Conservation (phyloP, 345 rosid genomes). For the Citrus sp. region DNA sequence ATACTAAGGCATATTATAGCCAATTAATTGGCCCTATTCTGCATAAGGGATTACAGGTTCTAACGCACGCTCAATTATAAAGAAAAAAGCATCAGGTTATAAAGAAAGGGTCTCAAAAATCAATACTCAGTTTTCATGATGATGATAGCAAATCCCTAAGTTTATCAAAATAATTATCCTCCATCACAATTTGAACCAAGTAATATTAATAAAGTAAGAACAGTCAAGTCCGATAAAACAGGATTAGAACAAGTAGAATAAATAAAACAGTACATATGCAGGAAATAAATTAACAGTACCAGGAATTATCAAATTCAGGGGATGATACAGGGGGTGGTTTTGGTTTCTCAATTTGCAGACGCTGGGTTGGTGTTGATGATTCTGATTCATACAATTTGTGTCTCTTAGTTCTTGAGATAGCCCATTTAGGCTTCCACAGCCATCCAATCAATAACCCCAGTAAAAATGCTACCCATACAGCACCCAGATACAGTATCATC, state of each 20-base stretch:
- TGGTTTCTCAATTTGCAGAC: slow-evolving; percentile 13
- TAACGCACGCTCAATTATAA: not conserved
- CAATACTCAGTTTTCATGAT: not conserved
- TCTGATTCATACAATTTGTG: slow-evolving; percentile 30
- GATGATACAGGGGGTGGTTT: slow-evolving; percentile 20
- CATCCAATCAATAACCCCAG: slow-evolving; percentile 60
- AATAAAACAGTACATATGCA: not conserved
- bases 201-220: not conserved
- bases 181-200: not conserved
- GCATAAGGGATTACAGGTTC: not conserved
- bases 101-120: not conserved
- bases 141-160: not conserved
- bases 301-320: slow-evolving; percentile 28
- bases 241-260: not conserved
- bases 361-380: too few relatives aligned
- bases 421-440: slow-evolving; percentile 73
- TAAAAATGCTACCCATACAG: slow-evolving; percentile 53
- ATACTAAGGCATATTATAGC: not conserved
- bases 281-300: slow-evolving; percentile 17
- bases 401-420: not conserved
- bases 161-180: not conserved
- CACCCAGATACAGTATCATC: slow-evolving; percentile 22
- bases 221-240: not conserved
- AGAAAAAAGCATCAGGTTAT: not conserved
- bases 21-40: not conserved